Evolutionary conservation across 805 yeast genomes (phyloP), one percentile per base, ranked within the genome.

Genomic region (Sungouiella thailandica): DNA sequence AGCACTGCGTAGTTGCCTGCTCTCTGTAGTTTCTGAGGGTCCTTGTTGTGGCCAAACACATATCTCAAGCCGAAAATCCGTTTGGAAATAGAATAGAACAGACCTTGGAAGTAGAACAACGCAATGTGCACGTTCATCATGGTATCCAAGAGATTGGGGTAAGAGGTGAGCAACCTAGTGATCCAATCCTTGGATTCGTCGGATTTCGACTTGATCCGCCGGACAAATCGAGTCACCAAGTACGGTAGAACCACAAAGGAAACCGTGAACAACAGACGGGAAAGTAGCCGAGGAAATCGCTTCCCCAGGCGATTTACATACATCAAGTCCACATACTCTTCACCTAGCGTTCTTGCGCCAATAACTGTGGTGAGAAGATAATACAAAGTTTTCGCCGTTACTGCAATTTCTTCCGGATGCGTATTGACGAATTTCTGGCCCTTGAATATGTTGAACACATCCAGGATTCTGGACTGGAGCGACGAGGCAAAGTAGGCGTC

Each of bases 301-400:
- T 47, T 66, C 0, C 87, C 85, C 23, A 57, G 55, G 32, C 74
- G 60, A 25, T 62, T 64, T 5, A 83, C 86, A 50, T 83, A 82
- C 6, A 77, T 58, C 35, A 86, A 60, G 55, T 90, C 96, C 10
- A 88, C 88, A 57, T 90, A 90, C 58, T 90, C 97, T 53, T 90
- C 97, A 1, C 98, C 98, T 17, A 93, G 60, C 0, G 97, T 90
- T 34, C 90, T 69, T 2, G 84, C 74, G 0, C 90, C 90, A 4
- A 75, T 38, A 10, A 83, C 59, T 0, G 96, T 89, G 0, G 97
- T 90, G 15, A 85, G 59, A 2, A 71, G 56, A n/a, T 86, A 63
- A 52, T 90, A 90, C 0, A 80, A 28, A 1, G 80, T 55, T 33
- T 79, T 78, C 7, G 83, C 74, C 2, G 66, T 52, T 0, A 76